These are phyloP conservation scores for Alternaria tenuissima DNA, from an alignment of 2,329 filamentous ascomycete species.

Conservation along the genomic window DNA sequence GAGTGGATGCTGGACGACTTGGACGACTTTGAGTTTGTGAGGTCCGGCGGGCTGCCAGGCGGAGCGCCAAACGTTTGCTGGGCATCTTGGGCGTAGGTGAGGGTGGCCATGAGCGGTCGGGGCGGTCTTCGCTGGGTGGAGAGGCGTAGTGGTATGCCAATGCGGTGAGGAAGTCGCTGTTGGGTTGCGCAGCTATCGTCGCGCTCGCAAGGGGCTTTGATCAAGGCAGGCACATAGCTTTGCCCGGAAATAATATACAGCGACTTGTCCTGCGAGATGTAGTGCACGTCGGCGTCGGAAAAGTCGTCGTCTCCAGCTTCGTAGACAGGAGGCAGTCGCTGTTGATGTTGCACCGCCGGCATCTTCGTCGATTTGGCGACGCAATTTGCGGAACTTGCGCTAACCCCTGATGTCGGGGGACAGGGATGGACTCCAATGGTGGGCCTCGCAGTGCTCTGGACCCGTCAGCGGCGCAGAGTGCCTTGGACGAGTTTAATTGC, in stretches of 20 bases:
- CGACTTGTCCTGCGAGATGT: constrained; percentile 29
- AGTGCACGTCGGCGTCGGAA: constrained; percentile 24
- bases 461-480: constrained; percentile 17
- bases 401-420: constrained; percentile 20
- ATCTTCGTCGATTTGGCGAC: constrained; percentile 28
- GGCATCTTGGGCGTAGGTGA: constrained; percentile 40
- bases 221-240: constrained; percentile 47
- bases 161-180: constrained; percentile 33
- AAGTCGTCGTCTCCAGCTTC: constrained; percentile 16
- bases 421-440: constrained; percentile 23
- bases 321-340: constrained; percentile 23
- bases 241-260: constrained; percentile 49
- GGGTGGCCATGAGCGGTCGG: constrained; percentile 50
- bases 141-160: constrained; percentile 27
- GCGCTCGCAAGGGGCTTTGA: constrained; percentile 35
- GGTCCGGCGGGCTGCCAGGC: constrained; percentile 77
- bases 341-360: constrained; percentile 38
- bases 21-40: constrained; percentile 86
- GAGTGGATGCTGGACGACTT: constrained; percentile 91
- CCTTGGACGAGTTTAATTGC: constrained; percentile 7
- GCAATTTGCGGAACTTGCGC: constrained; percentile 42
- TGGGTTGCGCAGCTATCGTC: constrained; percentile 33
- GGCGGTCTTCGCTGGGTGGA: constrained; percentile 30
- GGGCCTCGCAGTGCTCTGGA: constrained; percentile 24
- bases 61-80: constrained; percentile 51